Evolutionary conservation across 768 basidiomycete genomes (phyloP).

Genomic region (Pleurotus djamor): DNA sequence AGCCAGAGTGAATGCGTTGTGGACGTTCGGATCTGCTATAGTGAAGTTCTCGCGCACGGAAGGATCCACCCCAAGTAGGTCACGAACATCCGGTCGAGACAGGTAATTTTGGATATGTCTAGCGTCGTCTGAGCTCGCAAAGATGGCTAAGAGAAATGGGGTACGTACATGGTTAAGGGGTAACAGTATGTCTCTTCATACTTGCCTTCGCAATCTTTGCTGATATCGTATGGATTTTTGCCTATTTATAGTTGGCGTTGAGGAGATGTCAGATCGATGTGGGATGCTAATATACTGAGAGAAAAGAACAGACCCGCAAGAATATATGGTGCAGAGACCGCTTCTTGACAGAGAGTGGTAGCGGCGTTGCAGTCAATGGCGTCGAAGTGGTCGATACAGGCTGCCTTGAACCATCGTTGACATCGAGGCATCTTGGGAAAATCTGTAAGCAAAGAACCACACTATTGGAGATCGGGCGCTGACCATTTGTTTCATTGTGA

Average conservation of each 20-base stretch:
- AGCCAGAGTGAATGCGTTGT: slow-evolving; percentile 39
- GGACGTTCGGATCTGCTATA: slow-evolving; percentile 36
- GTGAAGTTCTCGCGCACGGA: slow-evolving; percentile 29
- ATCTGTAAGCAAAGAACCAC: slow-evolving; percentile 37
- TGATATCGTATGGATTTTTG: slow-evolving; percentile 69
- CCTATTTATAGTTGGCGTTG: slow-evolving; percentile 17
- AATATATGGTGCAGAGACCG: slow-evolving; percentile 40
- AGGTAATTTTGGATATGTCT: slow-evolving; percentile 65
- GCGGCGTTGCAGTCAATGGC: slow-evolving; percentile 64
- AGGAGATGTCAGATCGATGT: slow-evolving; percentile 12
- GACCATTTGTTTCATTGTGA: slow-evolving; percentile 61
- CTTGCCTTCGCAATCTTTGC: slow-evolving; percentile 51
- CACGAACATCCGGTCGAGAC: slow-evolving; percentile 50
- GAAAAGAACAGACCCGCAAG: slow-evolving; percentile 29
- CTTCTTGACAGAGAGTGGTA: slow-evolving; percentile 52
- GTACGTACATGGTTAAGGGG: slow-evolving; percentile 35
- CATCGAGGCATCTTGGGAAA: slow-evolving; percentile 43
- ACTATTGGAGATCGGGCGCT: slow-evolving; percentile 20
- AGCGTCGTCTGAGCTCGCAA: not conserved
- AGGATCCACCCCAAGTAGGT: slow-evolving; percentile 61
- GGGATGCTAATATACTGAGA: not conserved
- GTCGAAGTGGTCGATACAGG: slow-evolving; percentile 67
- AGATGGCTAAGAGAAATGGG: slow-evolving; percentile 21
- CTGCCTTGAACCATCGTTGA: slow-evolving; percentile 46
- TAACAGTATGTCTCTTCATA: slow-evolving; percentile 53